Percentiles rank a stretch among this genome's conserved stretches.
These are phyloP conservation scores for Dipodascopsis tothii DNA, from an alignment of 805 yeast genomes.

Conservation along the genomic window DNA sequence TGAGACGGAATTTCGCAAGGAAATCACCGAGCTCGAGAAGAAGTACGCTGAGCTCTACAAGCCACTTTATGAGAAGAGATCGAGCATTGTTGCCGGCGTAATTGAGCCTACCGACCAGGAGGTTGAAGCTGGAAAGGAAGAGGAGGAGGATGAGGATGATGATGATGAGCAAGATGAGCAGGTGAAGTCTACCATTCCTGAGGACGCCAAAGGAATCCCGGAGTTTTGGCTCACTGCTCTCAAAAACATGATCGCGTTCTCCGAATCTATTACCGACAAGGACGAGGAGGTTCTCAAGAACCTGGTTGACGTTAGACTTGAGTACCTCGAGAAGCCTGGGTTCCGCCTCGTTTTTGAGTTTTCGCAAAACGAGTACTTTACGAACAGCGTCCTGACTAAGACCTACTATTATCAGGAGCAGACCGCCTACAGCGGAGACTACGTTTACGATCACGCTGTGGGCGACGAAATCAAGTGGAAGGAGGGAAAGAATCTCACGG, in stretches of 20 bases:
- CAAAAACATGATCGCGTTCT: slow-evolving; percentile 71
- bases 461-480: slow-evolving; percentile 82
- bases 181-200: slow-evolving; percentile 34
- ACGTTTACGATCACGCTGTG: slow-evolving; percentile 93
- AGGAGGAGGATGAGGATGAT: slow-evolving; percentile 38
- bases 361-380: slow-evolving; percentile 64
- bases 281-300: slow-evolving; percentile 74
- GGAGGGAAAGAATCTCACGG: slow-evolving; percentile 75
- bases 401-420: slow-evolving; percentile 91
- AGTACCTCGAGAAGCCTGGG: slow-evolving; percentile 76
- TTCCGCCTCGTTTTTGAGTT: slow-evolving; percentile 82
- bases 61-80: slow-evolving; percentile 70
- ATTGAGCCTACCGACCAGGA: slow-evolving; percentile 73
- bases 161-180: slow-evolving; percentile 40
- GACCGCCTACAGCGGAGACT: slow-evolving; percentile 90
- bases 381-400: slow-evolving; percentile 65
- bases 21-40: slow-evolving; percentile 77
- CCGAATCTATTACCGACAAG: slow-evolving; percentile 80
- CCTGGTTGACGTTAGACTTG: slow-evolving; percentile 64
- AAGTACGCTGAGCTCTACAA: slow-evolving; percentile 63
- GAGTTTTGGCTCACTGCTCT: slow-evolving; percentile 95
- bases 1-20: slow-evolving; percentile 88
- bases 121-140: slow-evolving; percentile 63
- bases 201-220: slow-evolving; percentile 67
- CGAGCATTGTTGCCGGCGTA: slow-evolving; percentile 61